These are phyloP conservation scores for Metschnikowia corniflorae DNA, from an alignment of 805 yeast genomes.

Conservation along the genomic window DNA sequence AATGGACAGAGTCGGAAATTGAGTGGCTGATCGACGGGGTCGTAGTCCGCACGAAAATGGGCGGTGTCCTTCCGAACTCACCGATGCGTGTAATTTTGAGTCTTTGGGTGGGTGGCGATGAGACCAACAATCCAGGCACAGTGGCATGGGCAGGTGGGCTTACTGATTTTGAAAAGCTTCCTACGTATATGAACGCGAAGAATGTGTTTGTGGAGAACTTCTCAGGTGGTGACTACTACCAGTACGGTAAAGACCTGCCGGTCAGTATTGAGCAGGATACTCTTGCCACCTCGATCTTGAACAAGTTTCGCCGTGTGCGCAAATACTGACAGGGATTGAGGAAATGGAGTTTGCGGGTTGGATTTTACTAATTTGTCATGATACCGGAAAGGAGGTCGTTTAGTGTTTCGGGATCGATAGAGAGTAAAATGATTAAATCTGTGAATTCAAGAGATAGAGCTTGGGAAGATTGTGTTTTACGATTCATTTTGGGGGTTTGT, in stretches of 20 bases:
- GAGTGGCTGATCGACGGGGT: constrained; percentile 30
- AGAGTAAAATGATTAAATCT: too few species aligned
- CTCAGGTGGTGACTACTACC: constrained; percentile 26
- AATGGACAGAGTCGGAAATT: constrained; percentile 34
- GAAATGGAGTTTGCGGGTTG: background rate
- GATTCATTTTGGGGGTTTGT: too few species aligned
- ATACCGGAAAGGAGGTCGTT: too few species aligned
- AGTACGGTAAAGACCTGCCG: constrained; percentile 22
- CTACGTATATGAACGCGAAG: constrained; percentile 30
- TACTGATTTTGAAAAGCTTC: constrained; percentile 29
- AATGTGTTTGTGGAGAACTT: constrained; percentile 25
- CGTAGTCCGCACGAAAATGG: constrained; percentile 24
- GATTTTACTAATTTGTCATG: too few species aligned
- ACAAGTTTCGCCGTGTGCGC: background rate
- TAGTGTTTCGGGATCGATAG: too few species aligned
- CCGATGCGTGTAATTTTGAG: constrained; percentile 37
- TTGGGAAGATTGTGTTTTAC: too few species aligned
- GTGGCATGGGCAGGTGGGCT: constrained; percentile 40
- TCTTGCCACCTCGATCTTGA: constrained; percentile 1
- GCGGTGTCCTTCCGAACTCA: constrained; percentile 23
- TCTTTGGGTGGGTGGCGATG: constrained; percentile 44
- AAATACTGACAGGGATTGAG: background rate
- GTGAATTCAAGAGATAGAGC: too few species aligned
- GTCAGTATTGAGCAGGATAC: constrained; percentile 2
- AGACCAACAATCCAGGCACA: constrained; percentile 31